Evolutionary conservation across 805 yeast genomes (phyloP).

Genomic region (Spathaspora hagerdaliae): DNA sequence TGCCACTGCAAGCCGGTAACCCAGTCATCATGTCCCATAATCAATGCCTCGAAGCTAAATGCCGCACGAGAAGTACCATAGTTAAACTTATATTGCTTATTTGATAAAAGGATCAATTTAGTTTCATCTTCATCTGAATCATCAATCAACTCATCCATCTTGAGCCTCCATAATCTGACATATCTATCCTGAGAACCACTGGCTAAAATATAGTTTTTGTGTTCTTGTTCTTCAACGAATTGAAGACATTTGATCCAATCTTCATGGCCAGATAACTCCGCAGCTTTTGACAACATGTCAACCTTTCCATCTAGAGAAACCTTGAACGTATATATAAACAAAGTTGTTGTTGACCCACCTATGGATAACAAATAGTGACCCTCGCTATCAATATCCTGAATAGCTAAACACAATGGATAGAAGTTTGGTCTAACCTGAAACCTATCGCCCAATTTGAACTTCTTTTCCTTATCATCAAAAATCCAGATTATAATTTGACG

Average conservation of each 20-base stretch:
- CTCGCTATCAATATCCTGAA: slow-evolving; percentile 25
- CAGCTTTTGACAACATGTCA: slow-evolving; percentile 32
- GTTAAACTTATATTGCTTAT: slow-evolving; percentile 65
- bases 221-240: slow-evolving; percentile 45
- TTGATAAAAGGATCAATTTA: slow-evolving; percentile 55
- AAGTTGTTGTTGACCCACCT: slow-evolving; percentile 63
- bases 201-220: slow-evolving; percentile 64
- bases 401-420: slow-evolving; percentile 32
- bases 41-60: slow-evolving; percentile 82
- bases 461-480: slow-evolving; percentile 12
- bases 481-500: slow-evolving; percentile 58
- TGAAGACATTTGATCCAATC: slow-evolving; percentile 87
- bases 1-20: slow-evolving; percentile 83
- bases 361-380: slow-evolving; percentile 50
- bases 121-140: slow-evolving; percentile 51
- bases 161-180: slow-evolving; percentile 83
- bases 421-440: slow-evolving; percentile 44
- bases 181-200: slow-evolving; percentile 92
- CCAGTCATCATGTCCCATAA: slow-evolving; percentile 99
- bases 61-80: slow-evolving; percentile 41
- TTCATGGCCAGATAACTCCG: slow-evolving; percentile 82
- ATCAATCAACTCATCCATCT: slow-evolving; percentile 52
- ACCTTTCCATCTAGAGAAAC: slow-evolving; percentile 5
- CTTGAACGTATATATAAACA: slow-evolving; percentile 53
- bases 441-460: slow-evolving; percentile 20